Evolutionary conservation across 1,284 basidiomycete species (phyloP), one percentile per base, ranked within the genome.

Genomic region (Rhodotorula sp.): DNA sequence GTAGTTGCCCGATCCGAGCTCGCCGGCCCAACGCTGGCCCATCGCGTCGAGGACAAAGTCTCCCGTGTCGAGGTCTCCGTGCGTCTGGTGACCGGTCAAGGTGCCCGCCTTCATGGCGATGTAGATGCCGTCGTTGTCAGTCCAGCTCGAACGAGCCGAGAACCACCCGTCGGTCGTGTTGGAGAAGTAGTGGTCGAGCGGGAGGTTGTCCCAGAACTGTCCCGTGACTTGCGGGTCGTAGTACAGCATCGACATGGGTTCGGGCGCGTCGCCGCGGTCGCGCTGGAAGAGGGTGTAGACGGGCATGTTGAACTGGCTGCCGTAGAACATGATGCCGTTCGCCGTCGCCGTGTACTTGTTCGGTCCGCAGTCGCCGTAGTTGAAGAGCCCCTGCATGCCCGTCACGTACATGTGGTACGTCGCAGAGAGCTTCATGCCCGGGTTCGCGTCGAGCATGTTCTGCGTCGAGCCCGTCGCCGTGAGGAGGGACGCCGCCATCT

Each of bases 231-330:
- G 83, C 19, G 93, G 88, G 79, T 97, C 85, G 81, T 98, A 99
- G 92, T 93, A 99, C 84, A 99, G 95, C 92, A 99, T 94, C 78
- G 87, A 88, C 86, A 89, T 70, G 0, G 95, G 95, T 74, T 99
- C 95, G 27, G 89, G 82, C 2, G 92, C 89, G 78, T 98, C 94
- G 47, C 78, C 77, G 76, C 90, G 91, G 79, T 99, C 95, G 70
- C 95, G 91, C 82, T 99, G 95, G 86, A 89, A 94, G 62, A 99
- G 86, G 22, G 88, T 84, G 80, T 89, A 95, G 75, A 84, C 81
- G 19, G 95, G 91, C 68, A 80, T 62, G 75, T 67, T 46, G 54
- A 57, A 94, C 36, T 86, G 80, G 27, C 84, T 80, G 29, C 86
- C 88, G 80, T 91, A 92, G 76, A 91, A 85, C 68, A 91, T 77